These are phyloP conservation scores for Nakazawaea sp. DNA, from an alignment of 805 yeast species.

Conservation along the genomic window DNA sequence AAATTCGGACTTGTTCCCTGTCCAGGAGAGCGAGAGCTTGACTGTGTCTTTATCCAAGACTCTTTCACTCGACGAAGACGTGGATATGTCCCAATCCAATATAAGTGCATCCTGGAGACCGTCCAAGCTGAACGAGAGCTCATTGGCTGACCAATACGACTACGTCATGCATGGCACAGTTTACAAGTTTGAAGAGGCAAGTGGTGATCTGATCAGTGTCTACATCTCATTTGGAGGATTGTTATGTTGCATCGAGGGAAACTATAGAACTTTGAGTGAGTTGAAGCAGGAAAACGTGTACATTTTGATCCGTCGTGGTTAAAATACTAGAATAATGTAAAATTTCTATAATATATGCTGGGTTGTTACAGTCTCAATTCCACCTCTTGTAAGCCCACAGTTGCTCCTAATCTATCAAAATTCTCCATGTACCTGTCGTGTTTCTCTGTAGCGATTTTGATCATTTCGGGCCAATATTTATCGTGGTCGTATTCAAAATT, in stretches of 20 bases:
- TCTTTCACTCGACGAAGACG: conserved; percentile 44
- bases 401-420: conserved; percentile 64
- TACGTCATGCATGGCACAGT: conserved; percentile 98
- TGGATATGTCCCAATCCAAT: conserved; percentile 37
- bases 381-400: conserved; percentile 74
- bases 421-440: conserved; percentile 59
- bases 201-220: conserved; percentile 66
- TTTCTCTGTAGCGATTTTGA: conserved; percentile 50
- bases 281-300: conserved; percentile 94
- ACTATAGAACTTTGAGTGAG: conserved; percentile 79
- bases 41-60: conserved; percentile 84
- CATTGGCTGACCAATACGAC: conserved; percentile 94
- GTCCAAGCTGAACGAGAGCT: conserved; percentile 75
- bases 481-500: conserved; percentile 81
- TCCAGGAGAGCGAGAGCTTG: conserved; percentile 64
- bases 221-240: conserved; percentile 96
- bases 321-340: neutral
- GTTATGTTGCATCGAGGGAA: conserved; percentile 89
- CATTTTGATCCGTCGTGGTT: conserved; percentile 66
- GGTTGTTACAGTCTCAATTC: conserved; percentile 48
- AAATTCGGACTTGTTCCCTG: conserved; percentile 89
- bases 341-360: neutral
- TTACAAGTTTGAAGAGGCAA: conserved; percentile 88
- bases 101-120: conserved; percentile 71
- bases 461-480: conserved; percentile 70